Evolutionary conservation across 1,284 basidiomycete species (phyloP), one percentile per base, ranked within the genome.

Genomic region (Ustilago xerochloae): DNA sequence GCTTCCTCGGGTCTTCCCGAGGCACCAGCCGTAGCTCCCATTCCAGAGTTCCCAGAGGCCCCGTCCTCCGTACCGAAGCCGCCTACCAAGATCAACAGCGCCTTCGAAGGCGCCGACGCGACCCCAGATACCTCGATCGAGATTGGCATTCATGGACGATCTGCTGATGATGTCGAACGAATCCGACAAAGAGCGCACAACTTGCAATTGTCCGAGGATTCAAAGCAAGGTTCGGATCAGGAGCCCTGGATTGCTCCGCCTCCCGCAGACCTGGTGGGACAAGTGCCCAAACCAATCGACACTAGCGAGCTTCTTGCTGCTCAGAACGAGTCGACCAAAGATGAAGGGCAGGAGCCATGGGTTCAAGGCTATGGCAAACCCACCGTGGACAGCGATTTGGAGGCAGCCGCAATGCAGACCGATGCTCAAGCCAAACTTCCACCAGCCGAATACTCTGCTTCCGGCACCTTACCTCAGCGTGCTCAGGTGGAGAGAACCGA

Each of bases 81-180:
- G 16, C n/a, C 60, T 8, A 15, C 32, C 36, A 72, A 52, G 35
- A 45, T 53, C 50, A 65, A 45, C n/a, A 57, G 38, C 24, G 58
- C 53, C 35, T 60, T 61, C 24, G 67, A 65, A 12, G 20, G 16
- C 10, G 33, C 55, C 13, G 51, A 66, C 10, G 56, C 56, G 13
- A 69, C 64, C 12, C 62, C 64, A 4, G 73, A 75, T 43, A 70
- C 66, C 4, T 75, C 72, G 20, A 64, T 79, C 50, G 77, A 79
- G 43, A 79, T 79, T 29, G 77, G 75, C 43, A 64, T 78, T 8
- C 61, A 75, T 6, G 71, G 64, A 39, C 65, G 59, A 16, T 77
- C 77, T 2, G 67, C 77, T 6, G 65, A 59, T 20, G 73, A 79
- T 13, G 50, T 79, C 16, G 75, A 70, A 33, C 56, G 50, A 26